Evolutionary conservation across 495 filamentous ascomycete genomes (phyloP).

Genomic region (Penicillium odoratum): DNA sequence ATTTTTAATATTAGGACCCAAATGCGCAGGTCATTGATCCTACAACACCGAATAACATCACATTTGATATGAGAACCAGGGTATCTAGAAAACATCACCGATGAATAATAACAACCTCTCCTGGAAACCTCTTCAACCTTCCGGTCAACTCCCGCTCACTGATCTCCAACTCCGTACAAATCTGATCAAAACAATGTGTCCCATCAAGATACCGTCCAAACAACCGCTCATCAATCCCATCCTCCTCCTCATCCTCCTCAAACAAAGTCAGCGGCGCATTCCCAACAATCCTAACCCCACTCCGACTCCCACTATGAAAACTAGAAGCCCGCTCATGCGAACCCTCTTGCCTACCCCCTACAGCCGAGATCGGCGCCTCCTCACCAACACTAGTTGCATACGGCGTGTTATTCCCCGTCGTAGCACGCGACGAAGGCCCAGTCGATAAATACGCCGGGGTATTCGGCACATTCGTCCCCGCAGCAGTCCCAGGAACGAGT

Average conservation of each 20-base stretch:
- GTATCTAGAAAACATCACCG: conserved; percentile 40
- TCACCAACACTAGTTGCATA: conserved; percentile 40
- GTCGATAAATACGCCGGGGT: conserved; percentile 21
- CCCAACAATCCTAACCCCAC: conserved; percentile 12
- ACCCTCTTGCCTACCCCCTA: conserved; percentile 17
- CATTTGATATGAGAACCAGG: neutral
- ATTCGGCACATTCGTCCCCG: neutral
- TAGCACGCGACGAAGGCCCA: conserved; percentile 35
- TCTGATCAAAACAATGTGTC: conserved; percentile 83
- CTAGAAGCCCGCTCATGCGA: conserved; percentile 30
- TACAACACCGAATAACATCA: neutral
- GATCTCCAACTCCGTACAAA: conserved; percentile 73
- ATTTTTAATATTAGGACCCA: neutral
- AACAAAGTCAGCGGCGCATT: conserved; percentile 19
- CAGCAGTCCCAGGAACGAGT: neutral
- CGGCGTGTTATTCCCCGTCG: conserved; percentile 39
- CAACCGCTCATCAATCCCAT: conserved; percentile 40
- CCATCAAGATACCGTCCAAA: conserved; percentile 76
- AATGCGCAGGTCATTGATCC: neutral
- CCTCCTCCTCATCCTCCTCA: conserved; percentile 40
- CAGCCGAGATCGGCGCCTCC: conserved; percentile 23
- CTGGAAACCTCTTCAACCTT: conserved; percentile 49
- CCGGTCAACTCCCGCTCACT: conserved; percentile 55
- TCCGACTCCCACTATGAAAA: conserved; percentile 33
- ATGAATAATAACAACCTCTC: conserved; percentile 57